These are phyloP conservation scores for Sphagnum contortum DNA, from an alignment of 225 moss, liverwort and hornwort genomes.

Conservation along the genomic window DNA sequence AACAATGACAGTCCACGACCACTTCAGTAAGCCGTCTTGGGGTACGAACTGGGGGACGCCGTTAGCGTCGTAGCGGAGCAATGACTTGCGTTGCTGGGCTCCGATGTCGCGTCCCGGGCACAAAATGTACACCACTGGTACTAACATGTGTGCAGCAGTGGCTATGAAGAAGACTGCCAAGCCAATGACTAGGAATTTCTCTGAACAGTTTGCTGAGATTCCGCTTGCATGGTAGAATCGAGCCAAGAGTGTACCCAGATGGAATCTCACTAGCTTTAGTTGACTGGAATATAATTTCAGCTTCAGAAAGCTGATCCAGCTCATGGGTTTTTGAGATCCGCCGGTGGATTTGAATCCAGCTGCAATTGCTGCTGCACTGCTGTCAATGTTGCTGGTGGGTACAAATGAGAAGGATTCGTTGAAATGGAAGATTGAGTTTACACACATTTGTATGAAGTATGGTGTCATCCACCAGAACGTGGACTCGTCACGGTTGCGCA, in stretches of 20 bases:
- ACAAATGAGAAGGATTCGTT: constrained; percentile 37
- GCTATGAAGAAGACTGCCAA: constrained; percentile 10
- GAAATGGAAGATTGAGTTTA: constrained; percentile 12
- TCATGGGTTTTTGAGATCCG: neutral
- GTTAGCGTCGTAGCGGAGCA: constrained; percentile 10
- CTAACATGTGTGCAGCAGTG: constrained; percentile 12
- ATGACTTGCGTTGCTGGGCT: constrained; percentile 5
- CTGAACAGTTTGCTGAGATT: constrained; percentile 3
- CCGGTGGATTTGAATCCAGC: neutral
- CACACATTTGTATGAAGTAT: constrained; percentile 23
- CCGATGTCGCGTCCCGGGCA: constrained; percentile 7
- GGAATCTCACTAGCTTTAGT: constrained; percentile 27
- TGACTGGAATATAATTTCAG: constrained; percentile 8
- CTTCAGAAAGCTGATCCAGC: neutral
- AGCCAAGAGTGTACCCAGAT: constrained; percentile 5
- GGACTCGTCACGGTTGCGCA: constrained; percentile 48
- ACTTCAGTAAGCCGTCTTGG: neutral
- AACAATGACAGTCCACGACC: too few relatives aligned
- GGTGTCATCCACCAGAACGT: constrained; percentile 58
- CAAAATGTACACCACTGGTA: constrained; percentile 10
- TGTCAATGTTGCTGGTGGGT: constrained; percentile 33
- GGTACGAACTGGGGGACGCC: constrained; percentile 7
- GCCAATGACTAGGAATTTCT: constrained; percentile 10
- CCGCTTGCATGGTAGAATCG: neutral
- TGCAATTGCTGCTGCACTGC: constrained; percentile 5